These are phyloP conservation scores for Herpetomonas tarakana DNA, from an alignment of 208 protist species.

Conservation along the genomic window DNA sequence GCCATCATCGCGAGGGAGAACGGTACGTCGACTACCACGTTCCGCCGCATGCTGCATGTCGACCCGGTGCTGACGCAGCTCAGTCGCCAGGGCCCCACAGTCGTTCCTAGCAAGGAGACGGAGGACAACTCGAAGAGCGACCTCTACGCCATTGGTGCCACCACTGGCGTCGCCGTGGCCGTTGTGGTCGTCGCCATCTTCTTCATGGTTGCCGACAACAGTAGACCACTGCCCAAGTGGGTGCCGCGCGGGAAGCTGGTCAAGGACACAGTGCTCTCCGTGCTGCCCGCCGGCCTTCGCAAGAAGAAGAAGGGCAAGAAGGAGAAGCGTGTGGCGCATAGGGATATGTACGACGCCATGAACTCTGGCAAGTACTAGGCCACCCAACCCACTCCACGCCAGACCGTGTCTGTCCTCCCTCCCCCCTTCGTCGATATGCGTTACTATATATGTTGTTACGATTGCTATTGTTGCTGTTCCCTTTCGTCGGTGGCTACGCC, in stretches of 20 bases:
- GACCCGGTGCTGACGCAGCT: slow-evolving; percentile 69
- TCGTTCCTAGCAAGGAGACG: background rate
- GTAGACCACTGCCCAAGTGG: slow-evolving; percentile 75
- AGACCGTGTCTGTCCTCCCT: background rate
- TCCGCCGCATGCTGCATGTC: slow-evolving; percentile 59
- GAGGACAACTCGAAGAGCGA: slow-evolving; percentile 21
- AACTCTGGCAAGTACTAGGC: slow-evolving; percentile 64
- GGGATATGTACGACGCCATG: slow-evolving; percentile 87
- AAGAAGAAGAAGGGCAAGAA: slow-evolving; percentile 28
- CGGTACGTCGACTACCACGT: slow-evolving; percentile 35
- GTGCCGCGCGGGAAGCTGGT: slow-evolving; percentile 78
- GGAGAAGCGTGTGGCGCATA: slow-evolving; percentile 49
- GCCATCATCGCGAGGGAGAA: slow-evolving; percentile 29
- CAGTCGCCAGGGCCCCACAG: slow-evolving; percentile 59
- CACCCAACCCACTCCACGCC: too few relatives aligned
- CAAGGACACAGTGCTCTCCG: slow-evolving; percentile 70
- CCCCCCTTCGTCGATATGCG: too few relatives aligned
- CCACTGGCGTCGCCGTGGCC: slow-evolving; percentile 44
- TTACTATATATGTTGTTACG: too few relatives aligned
- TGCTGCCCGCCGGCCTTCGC: slow-evolving; percentile 46
- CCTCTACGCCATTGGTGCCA: slow-evolving; percentile 54
- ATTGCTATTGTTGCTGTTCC: too few relatives aligned
- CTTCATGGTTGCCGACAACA: slow-evolving; percentile 75
- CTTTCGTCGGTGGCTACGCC: too few relatives aligned
- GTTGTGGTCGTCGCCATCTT: slow-evolving; percentile 60